Conservation (phyloP, 257 asterid species). For the Ilex aquifolium region DNA sequence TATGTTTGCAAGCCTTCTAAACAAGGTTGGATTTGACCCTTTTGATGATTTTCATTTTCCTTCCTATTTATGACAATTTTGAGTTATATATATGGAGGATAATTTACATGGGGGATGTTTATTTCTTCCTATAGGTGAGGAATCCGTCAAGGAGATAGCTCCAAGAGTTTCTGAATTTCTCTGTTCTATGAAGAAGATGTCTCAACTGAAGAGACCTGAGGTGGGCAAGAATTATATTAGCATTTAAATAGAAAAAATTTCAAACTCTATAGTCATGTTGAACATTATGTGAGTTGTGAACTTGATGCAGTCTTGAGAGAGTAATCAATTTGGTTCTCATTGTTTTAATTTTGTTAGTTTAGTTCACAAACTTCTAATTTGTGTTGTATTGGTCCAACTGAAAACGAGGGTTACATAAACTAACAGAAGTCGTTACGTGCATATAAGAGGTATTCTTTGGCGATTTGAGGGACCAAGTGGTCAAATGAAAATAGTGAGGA, state of each 20-base stretch:
- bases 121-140: slow-evolving; percentile 25
- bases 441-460: too few species aligned
- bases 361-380: too few species aligned
- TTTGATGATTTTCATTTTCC: not conserved
- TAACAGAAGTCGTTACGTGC: not conserved
- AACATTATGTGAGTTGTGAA: too few species aligned
- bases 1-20: slow-evolving; percentile 45
- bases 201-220: slow-evolving; percentile 75
- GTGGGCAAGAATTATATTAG: slow-evolving; percentile 19
- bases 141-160: slow-evolving; percentile 24
- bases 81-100: not conserved
- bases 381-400: not conserved
- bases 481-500: too few species aligned
- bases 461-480: too few species aligned
- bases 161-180: slow-evolving; percentile 49
- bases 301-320: too few species aligned
- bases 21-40: slow-evolving; percentile 30
- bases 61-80: not conserved
- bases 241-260: not conserved
- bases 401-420: slow-evolving; percentile 2
- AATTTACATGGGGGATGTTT: not conserved
- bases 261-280: not conserved
- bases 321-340: too few species aligned
- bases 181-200: slow-evolving; percentile 42
- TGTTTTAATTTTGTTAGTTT: too few species aligned